Percentiles rank a stretch among this genome's conserved stretches.
Evolutionary conservation across 768 basidiomycete genomes (phyloP).

Genomic region (Xerocomellus amylosporus): DNA sequence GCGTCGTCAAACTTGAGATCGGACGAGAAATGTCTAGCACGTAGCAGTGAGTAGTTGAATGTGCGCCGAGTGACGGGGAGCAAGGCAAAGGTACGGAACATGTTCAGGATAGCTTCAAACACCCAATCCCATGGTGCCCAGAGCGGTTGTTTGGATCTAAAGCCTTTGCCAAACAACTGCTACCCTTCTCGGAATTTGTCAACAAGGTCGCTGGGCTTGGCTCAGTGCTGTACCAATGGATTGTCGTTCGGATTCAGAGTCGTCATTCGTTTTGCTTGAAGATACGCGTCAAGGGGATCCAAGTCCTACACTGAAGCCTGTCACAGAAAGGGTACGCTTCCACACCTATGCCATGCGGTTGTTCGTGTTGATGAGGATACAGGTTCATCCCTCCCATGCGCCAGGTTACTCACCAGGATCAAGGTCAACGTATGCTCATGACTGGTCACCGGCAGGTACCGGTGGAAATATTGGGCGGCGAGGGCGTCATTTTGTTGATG

Average conservation of each 20-base stretch:
- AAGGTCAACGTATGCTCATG: conserved; percentile 58
- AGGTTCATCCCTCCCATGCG: conserved; percentile 48
- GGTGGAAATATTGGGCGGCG: conserved; percentile 55
- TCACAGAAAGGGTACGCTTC: conserved; percentile 2
- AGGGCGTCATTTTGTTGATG: conserved; percentile 83
- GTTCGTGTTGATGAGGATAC: not conserved
- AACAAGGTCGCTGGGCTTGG: not conserved
- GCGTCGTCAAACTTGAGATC: conserved; percentile 9
- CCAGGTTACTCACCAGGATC: conserved; percentile 47
- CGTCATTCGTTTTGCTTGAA: conserved; percentile 49
- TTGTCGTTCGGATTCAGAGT: conserved; percentile 37
- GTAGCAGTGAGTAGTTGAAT: not conserved
- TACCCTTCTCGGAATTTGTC: conserved; percentile 1
- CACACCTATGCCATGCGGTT: not conserved
- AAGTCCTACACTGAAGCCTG: not conserved
- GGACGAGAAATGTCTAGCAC: conserved; percentile 6
- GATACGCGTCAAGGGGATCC: conserved; percentile 2
- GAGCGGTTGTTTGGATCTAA: conserved; percentile 29
- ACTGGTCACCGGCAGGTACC: conserved; percentile 61
- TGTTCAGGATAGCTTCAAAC: not conserved
- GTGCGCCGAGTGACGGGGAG: not conserved
- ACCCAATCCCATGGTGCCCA: no score
- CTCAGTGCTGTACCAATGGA: conserved; percentile 16
- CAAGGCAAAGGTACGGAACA: conserved; percentile 6
- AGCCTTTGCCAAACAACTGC: conserved; percentile 32